Conservation (phyloP, 345 rosid species). For the Ricinus communis region DNA sequence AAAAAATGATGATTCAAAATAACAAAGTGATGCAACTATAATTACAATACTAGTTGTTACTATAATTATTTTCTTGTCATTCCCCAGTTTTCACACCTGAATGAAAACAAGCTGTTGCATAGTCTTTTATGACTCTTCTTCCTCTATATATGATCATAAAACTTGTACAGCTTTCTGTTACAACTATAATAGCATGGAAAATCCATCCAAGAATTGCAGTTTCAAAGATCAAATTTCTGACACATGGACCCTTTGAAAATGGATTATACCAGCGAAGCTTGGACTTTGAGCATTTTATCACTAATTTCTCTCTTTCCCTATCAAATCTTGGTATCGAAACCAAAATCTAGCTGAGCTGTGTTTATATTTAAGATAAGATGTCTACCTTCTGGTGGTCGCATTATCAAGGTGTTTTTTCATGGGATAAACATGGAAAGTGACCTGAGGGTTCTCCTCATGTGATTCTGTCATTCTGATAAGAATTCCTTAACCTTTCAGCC, state of each 20-base stretch:
- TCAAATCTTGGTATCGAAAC: neutral
- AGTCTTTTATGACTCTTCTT: too few relatives aligned
- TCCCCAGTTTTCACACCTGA: too few relatives aligned
- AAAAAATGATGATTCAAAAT: too few relatives aligned
- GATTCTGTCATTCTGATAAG: neutral
- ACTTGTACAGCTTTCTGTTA: too few relatives aligned
- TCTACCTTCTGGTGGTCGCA: neutral
- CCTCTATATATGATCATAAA: too few relatives aligned
- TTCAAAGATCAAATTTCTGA: neutral
- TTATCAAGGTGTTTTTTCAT: neutral
- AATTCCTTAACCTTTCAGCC: neutral
- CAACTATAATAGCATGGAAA: neutral
- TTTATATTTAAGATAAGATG: neutral
- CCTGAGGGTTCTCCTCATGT: neutral
- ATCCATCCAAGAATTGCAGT: too few relatives aligned
- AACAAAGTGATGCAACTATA: too few relatives aligned
- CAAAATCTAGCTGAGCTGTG: slow-evolving; percentile 17
- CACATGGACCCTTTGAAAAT: neutral
- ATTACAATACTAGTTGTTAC: too few relatives aligned
- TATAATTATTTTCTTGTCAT: too few relatives aligned
- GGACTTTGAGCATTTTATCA: neutral
- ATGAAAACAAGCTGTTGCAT: too few relatives aligned
- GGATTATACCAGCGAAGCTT: too few relatives aligned
- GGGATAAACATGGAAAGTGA: too few relatives aligned
- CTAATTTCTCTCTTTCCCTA: neutral